These are phyloP conservation scores for Ascoidea rubescens DNA, from an alignment of 805 yeast genomes.

Conservation along the genomic window DNA sequence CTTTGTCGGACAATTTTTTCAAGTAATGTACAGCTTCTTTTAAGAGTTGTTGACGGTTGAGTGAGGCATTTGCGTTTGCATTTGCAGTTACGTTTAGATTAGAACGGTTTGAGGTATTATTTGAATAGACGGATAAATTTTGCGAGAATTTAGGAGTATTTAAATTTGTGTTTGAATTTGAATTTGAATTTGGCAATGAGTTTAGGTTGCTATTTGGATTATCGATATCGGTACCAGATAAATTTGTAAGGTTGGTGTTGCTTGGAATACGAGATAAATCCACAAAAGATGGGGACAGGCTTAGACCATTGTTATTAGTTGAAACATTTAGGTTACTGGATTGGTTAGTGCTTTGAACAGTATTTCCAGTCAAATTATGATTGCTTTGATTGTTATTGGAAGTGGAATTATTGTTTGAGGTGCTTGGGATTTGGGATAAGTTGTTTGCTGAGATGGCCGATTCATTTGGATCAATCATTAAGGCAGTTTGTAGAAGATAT, in stretches of 20 bases:
- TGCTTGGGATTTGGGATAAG: background rate
- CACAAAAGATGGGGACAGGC: background rate
- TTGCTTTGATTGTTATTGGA: background rate
- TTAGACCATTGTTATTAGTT: no score
- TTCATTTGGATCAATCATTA: constrained; percentile 31
- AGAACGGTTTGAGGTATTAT: constrained; percentile 3
- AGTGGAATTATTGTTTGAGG: constrained; percentile 2
- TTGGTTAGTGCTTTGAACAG: no score
- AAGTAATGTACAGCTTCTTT: constrained; percentile 68
- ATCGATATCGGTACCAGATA: background rate
- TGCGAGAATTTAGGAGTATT: no score
- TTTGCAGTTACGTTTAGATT: no score
- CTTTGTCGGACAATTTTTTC: constrained; percentile 60
- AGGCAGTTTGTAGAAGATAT: constrained; percentile 75
- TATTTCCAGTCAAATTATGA: no score
- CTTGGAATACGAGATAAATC: background rate
- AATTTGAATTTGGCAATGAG: background rate
- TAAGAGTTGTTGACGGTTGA: constrained; percentile 31
- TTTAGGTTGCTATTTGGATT: no score
- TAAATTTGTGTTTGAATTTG: background rate
- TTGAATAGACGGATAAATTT: background rate
- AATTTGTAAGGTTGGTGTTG: background rate
- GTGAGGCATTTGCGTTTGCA: background rate
- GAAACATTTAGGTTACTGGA: no score
- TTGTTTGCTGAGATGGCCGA: constrained; percentile 12